Evolutionary conservation across 352 stramenopile genomes (phyloP).

Genomic region (Pythium plurisporium): DNA sequence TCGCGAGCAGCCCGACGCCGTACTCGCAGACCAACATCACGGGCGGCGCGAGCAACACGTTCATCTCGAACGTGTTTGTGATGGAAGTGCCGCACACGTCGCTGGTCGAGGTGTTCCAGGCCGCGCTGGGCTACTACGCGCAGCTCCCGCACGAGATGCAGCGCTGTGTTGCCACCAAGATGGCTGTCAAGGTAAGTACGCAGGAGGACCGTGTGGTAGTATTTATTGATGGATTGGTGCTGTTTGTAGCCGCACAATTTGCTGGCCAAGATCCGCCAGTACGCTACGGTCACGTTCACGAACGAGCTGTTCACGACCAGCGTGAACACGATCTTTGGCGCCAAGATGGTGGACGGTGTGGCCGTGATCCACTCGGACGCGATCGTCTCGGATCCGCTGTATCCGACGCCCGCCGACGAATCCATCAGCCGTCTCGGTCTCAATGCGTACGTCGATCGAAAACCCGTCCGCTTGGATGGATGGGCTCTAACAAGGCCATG

Average conservation of each 20-base stretch:
- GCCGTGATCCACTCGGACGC: constrained; percentile 45
- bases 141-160: constrained; percentile 31
- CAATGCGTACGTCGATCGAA: constrained; percentile 20
- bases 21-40: constrained; percentile 64
- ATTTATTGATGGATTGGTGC: not conserved
- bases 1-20: constrained; percentile 30
- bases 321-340: constrained; percentile 39
- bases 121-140: constrained; percentile 35
- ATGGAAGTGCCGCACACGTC: constrained; percentile 40
- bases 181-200: constrained; percentile 25
- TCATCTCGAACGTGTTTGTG: constrained; percentile 47
- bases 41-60: constrained; percentile 39
- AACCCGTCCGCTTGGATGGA: not conserved
- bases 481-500: no score
- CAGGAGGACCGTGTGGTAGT: not conserved
- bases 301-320: constrained; percentile 36
- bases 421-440: constrained; percentile 15
- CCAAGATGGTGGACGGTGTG: constrained; percentile 25
- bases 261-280: constrained; percentile 25
- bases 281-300: constrained; percentile 39
- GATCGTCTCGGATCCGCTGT: constrained; percentile 35
- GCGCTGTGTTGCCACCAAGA: constrained; percentile 25
- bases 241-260: constrained; percentile 28
- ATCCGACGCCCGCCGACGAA: constrained; percentile 22
- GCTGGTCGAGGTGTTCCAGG: constrained; percentile 28